A percentile compares a stretch with the other conserved stretches of the same genome.
Conservation (phyloP, 768 basidiomycete species). For the Rubroboletus satanas region DNA sequence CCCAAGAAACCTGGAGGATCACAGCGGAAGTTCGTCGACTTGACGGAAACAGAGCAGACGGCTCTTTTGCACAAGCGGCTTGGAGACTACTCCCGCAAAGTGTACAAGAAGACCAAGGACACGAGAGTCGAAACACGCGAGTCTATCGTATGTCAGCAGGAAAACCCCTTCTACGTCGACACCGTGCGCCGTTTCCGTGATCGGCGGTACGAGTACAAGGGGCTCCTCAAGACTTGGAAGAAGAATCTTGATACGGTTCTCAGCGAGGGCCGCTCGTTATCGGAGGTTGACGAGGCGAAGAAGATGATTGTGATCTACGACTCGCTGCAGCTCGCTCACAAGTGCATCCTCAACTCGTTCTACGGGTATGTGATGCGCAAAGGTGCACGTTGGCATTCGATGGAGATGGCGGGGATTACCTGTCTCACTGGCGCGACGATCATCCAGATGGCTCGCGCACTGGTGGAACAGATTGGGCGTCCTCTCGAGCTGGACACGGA, state of each 20-base stretch:
- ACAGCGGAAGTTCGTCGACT: slow-evolving; percentile 77
- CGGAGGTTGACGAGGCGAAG: slow-evolving; percentile 94
- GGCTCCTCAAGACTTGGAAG: slow-evolving; percentile 98
- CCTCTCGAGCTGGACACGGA: slow-evolving; percentile 98
- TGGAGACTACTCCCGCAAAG: slow-evolving; percentile 97
- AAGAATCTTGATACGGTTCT: slow-evolving; percentile 83
- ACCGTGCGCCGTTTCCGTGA: slow-evolving; percentile 97
- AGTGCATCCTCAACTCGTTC: slow-evolving; percentile 99
- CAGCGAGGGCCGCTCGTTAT: slow-evolving; percentile 65
- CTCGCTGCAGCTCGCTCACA: slow-evolving; percentile 97
- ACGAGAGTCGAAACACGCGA: slow-evolving; percentile 92
- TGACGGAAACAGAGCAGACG: slow-evolving; percentile 81
- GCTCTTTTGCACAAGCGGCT: slow-evolving; percentile 93
- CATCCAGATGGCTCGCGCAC: slow-evolving; percentile 96
- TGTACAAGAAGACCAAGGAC: slow-evolving; percentile 98
- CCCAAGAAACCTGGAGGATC: slow-evolving; percentile 69
- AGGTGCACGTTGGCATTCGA: slow-evolving; percentile 98
- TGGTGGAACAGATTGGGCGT: slow-evolving; percentile 96
- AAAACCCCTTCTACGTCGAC: slow-evolving; percentile 99
- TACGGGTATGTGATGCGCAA: slow-evolving; percentile 99
- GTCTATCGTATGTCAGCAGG: slow-evolving; percentile 93
- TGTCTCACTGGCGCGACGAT: slow-evolving; percentile 96
- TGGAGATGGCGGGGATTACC: slow-evolving; percentile 99
- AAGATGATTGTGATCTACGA: slow-evolving; percentile 99
- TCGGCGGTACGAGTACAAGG: slow-evolving; percentile 98